Evolutionary conservation across 2,329 filamentous ascomycete species (phyloP), one percentile per base, ranked within the genome.

Genomic region (Beauveria medogensis): DNA sequence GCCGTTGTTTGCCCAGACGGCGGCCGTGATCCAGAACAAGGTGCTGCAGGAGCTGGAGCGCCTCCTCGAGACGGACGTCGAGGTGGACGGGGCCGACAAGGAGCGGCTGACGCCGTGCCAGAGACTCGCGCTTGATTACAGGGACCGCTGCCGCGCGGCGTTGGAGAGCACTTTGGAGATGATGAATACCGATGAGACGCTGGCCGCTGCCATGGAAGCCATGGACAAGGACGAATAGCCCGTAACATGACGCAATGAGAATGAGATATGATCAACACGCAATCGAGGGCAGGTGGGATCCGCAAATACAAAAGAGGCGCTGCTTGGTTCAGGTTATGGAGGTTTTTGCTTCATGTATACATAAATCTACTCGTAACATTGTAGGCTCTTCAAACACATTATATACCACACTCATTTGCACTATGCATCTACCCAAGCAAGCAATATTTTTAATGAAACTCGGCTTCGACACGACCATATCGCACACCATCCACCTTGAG

Each of bases 381-480:
- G 24, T 8, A 14, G 40, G 28, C 6, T 18, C 20, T 44, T 48
- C 55, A 7, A 43, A 24, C 41, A 34, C 24, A 30, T 18, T 43
- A 40, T 57, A 20, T 50, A 20, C 34, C 30, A 40, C 41, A 2
- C 30, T 6, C 3, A 18, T 43, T 51, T 44, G 12, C 22, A 40
- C 9, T n/a, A 28, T 24, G 41, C 47, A 7, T n/a, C 3, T 20
- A 20, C 4, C 20, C 53, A 12, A 48, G 22, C 18, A 52, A 26
- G 14, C 8, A 48, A 20, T 14, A 20, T 43, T 4, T 7, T 61
- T 62, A 90, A 69, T 91, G 87, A 71, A 93, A 92, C 65, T 91
- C 89, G 0, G 89, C 89, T 69, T 90, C 86, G 1, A 92, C 90
- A 63, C 85, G 80, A 9, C 89, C 90, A 72, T 92, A 92, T 64